Conservation (phyloP, 2,329 filamentous ascomycete species). For the Arthrobotrys conoides region DNA sequence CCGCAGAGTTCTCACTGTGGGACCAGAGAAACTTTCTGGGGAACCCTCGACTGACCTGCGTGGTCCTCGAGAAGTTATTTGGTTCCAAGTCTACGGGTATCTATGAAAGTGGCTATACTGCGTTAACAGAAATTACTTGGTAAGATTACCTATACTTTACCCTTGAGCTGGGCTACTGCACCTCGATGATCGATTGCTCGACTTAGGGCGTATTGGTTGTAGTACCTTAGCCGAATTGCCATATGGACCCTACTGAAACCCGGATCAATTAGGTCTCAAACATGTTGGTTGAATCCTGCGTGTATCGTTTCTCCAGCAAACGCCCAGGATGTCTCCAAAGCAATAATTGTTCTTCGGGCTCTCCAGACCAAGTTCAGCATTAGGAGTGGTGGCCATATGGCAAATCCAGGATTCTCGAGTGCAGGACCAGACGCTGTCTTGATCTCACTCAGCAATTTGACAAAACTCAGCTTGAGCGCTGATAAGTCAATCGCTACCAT, state of each 20-base stretch:
- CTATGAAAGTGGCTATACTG: slow-evolving; percentile 26
- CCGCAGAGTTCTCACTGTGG: slow-evolving; percentile 9
- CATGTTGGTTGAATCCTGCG: slow-evolving; percentile 15
- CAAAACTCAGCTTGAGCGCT: slow-evolving; percentile 65
- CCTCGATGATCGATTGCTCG: background rate
- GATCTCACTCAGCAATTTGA: slow-evolving; percentile 70
- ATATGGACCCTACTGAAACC: background rate
- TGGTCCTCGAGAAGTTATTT: slow-evolving; percentile 26
- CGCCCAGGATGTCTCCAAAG: slow-evolving; percentile 30
- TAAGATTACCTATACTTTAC: slow-evolving; percentile 1
- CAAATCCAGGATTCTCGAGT: slow-evolving; percentile 70
- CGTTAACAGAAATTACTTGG: slow-evolving; percentile 9
- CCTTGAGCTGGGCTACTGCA: background rate
- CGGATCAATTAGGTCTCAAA: slow-evolving; percentile 15
- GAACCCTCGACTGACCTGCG: slow-evolving; percentile 28
- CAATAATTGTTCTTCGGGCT: slow-evolving; percentile 8
- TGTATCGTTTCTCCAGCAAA: slow-evolving; percentile 29
- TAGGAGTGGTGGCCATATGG: slow-evolving; percentile 74
- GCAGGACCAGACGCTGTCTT: slow-evolving; percentile 69
- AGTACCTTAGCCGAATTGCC: background rate
- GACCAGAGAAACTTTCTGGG: slow-evolving; percentile 21
- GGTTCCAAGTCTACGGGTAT: slow-evolving; percentile 14
- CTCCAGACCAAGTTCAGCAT: slow-evolving; percentile 69
- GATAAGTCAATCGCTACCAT: slow-evolving; percentile 68
- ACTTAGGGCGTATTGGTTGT: background rate